Percentiles rank a stretch among this genome's conserved stretches.
These are phyloP conservation scores for Collybiopsis luxurians DNA, from an alignment of 768 basidiomycete species.

Conservation along the genomic window DNA sequence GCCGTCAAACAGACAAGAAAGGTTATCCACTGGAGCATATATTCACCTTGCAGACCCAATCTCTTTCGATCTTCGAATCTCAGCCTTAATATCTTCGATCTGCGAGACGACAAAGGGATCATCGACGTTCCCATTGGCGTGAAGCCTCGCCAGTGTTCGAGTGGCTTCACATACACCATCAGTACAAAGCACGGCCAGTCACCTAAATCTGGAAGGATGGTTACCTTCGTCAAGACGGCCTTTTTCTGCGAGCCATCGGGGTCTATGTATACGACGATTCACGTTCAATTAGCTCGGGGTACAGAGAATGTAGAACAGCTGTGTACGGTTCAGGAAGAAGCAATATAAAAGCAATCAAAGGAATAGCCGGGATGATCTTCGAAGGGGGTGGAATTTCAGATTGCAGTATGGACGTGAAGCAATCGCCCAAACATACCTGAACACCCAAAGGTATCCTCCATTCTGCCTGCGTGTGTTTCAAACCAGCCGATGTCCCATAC, in stretches of 20 bases:
- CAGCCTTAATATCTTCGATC: slow-evolving; percentile 41
- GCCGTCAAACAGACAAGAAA: neutral
- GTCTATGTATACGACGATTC: no score
- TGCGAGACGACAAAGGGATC: slow-evolving; percentile 48
- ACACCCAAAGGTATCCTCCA: slow-evolving; percentile 52
- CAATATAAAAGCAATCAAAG: slow-evolving; percentile 47
- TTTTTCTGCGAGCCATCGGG: slow-evolving; percentile 53
- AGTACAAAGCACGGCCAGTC: neutral
- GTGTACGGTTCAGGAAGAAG: slow-evolving; percentile 49
- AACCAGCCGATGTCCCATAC: slow-evolving; percentile 36
- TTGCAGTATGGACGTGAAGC: slow-evolving; percentile 12
- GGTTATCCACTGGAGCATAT: no score
- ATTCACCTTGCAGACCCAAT: slow-evolving; percentile 39
- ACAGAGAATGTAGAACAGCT: neutral
- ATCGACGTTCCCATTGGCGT: slow-evolving; percentile 44
- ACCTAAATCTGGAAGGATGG: slow-evolving; percentile 7
- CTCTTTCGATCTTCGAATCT: slow-evolving; percentile 29
- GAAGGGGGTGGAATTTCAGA: neutral
- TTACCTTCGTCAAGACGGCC: slow-evolving; percentile 45
- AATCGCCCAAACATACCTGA: slow-evolving; percentile 36
- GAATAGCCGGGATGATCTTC: slow-evolving; percentile 44
- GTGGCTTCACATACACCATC: slow-evolving; percentile 21
- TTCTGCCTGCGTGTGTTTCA: slow-evolving; percentile 34
- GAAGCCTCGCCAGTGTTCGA: slow-evolving; percentile 46
- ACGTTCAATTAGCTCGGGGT: no score